Evolutionary conservation across 768 basidiomycete species (phyloP), one percentile per base, ranked within the genome.

Genomic region (Agrocybe chaxingu): DNA sequence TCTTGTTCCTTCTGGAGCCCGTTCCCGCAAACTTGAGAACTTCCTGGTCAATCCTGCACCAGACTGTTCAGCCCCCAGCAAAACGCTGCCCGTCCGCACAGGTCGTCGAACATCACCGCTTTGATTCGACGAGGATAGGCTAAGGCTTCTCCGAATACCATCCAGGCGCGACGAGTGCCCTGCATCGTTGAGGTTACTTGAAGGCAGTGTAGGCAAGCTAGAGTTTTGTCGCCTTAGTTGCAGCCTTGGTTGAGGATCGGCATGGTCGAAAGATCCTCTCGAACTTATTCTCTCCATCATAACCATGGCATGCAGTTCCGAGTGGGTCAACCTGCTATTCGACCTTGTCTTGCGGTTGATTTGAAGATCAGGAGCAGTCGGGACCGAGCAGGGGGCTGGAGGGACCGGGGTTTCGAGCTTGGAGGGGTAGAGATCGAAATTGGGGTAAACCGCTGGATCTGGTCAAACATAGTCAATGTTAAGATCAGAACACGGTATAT

Each of bases 361-460:
- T 10, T 38, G 54, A n/a, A 40, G 32, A 30, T 42, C 18, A 19
- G 45, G 31, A 11, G 13, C 10, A 3, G 49, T 30, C 9, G 38
- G 43, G 16, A 45, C 35, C 45, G 54, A 29, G 24, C 3, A 3
- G 24, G 24, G 24, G 24, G 24, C 24, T 24, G 24, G 24, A 24
- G 24, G 3, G 24, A 24, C 24, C 24, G 24, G 24, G 24, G 5
- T 24, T 24, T 24, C 24, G 3, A 24, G 24, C 24, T 24, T 24
- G 24, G 24, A 24, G 35, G 45, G 60, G 45, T 62, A 64, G 18
- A 63, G 43, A 37, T 62, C 61, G 32, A 76, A 64, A 54, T 71
- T 50, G 33, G 78, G 75, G 54, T 76, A 77, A 38, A 71, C 49
- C 18, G 64, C 52, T 2, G 68, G 68, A 52, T 75, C 75, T 75